Base-by-base conservation (phyloP, 495 filamentous ascomycete genomes). In the Penicillium crystallinum region DNA sequence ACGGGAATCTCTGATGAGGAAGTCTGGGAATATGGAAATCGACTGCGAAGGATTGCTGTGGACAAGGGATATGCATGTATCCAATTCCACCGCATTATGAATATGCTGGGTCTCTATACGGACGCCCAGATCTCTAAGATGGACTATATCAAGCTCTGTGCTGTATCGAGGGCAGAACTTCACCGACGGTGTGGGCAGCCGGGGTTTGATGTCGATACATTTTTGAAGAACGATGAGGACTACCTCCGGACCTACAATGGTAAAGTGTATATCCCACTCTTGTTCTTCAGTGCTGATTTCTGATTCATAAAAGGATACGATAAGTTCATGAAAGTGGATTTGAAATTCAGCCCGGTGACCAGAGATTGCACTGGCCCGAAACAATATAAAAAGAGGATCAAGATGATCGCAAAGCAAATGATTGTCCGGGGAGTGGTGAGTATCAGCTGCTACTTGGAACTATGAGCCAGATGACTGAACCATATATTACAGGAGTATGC, bases 11-110 rank as follows among this genome's bases (percentile, higher is more conserved):
- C 78, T 0, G 78, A 81, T 46, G 61, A 58, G 15, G 67, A 79
- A 36, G 71, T 74, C 1, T 81, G 78, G 78, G 64, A 62, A 9
- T 81, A 81, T 54, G 75, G 75, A 17, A 69, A 79, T 52, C 62
- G 68, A 36, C 65, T 81, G 6, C 70, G 72, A 22, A 52, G 63
- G 3, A 64, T 81, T 47, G 66, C 61, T 6, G 35, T 55, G 11
- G 58, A 65, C 15, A 78, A 73, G 49, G 62, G 49, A 12, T 76
- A 42, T 25, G 48, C 37, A 17, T 50, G 48, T 34, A 42, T 50
- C 19, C 48, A 34, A 18, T 50, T 50, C 37, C 29, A 42, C 27
- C 48, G 48, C 14, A 42, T 50, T 41, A 50, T 50, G 48, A 50
- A 50, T 15, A 34, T 50, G 38, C 29, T 50, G 0, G 37, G 37